Evolutionary conservation across 768 basidiomycete genomes (phyloP).

Genomic region (Kwoniella sp.): DNA sequence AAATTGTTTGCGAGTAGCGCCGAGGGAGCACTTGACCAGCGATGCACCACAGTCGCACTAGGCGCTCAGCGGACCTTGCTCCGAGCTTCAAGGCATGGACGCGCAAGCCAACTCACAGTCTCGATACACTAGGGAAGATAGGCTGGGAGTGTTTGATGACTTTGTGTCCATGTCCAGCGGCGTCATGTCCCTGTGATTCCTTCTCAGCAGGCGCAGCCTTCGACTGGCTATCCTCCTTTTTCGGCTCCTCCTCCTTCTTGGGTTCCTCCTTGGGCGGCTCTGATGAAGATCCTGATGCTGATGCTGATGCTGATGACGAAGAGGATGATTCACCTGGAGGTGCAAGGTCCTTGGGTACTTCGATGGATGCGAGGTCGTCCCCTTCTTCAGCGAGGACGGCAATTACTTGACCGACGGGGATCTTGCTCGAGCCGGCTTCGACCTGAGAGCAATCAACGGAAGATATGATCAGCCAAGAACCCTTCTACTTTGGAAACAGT

Average conservation of each 20-base stretch:
- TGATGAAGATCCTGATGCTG: background rate
- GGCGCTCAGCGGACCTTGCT: background rate
- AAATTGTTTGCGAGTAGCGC: too few species aligned
- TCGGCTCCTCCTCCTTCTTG: constrained; percentile 23
- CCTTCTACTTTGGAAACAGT: too few species aligned
- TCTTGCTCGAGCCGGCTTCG: constrained; percentile 76
- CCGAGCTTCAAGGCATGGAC: too few species aligned
- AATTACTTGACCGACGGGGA: constrained; percentile 84
- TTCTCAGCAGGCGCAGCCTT: constrained; percentile 8
- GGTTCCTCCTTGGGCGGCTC: constrained; percentile 11
- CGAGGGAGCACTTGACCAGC: too few species aligned
- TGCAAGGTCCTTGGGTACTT: constrained; percentile 57
- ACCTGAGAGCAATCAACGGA: too few species aligned
- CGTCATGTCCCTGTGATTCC: constrained; percentile 5
- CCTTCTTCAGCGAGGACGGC: constrained; percentile 94
- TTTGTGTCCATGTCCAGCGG: constrained; percentile 38
- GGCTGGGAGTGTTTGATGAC: constrained; percentile 64
- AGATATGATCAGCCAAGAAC: too few species aligned
- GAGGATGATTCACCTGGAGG: constrained; percentile 17
- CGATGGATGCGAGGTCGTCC: constrained; percentile 85
- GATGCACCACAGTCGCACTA: too few species aligned
- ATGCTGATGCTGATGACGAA: background rate
- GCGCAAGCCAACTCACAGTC: constrained; percentile 66
- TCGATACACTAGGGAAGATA: constrained; percentile 86
- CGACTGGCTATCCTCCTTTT: constrained; percentile 24